Evolutionary conservation across 2,329 filamentous ascomycete species (phyloP).

Genomic region (Hypoxylon sp.): DNA sequence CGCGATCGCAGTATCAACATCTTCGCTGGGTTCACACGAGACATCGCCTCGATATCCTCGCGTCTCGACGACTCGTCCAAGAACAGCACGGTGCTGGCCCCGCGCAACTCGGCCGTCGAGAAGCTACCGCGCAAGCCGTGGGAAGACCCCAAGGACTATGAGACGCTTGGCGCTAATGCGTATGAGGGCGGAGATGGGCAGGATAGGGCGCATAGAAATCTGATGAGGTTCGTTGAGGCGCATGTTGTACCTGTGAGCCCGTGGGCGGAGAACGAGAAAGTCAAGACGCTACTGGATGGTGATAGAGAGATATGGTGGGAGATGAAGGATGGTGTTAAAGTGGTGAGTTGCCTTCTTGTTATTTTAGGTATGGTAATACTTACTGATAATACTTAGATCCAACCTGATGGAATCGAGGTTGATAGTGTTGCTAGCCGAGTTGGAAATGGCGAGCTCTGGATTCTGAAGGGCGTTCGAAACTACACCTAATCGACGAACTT

Average conservation of each 20-base stretch:
- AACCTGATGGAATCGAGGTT: conserved; percentile 85
- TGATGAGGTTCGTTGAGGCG: conserved; percentile 85
- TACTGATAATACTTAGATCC: conserved; percentile 66
- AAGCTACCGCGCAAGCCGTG: conserved; percentile 86
- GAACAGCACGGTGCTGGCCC: conserved; percentile 89
- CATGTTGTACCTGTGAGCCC: conserved; percentile 83
- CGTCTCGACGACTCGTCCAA: conserved; percentile 75
- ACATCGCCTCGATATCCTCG: conserved; percentile 75
- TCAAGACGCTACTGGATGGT: conserved; percentile 74
- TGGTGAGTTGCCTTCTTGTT: conserved; percentile 64
- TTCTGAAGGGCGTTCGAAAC: conserved; percentile 68
- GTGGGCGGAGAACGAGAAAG: conserved; percentile 77
- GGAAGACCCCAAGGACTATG: conserved; percentile 82
- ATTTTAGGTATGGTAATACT: conserved; percentile 20
- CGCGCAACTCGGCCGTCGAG: conserved; percentile 85
- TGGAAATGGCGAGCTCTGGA: conserved; percentile 91
- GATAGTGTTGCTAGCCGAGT: conserved; percentile 80
- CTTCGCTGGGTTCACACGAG: conserved; percentile 84
- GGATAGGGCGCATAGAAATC: conserved; percentile 80
- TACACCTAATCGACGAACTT: conserved; percentile 52
- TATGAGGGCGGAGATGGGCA: conserved; percentile 83
- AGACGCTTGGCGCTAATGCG: conserved; percentile 73
- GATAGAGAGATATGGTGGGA: conserved; percentile 86
- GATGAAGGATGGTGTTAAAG: conserved; percentile 73
- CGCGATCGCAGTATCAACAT: conserved; percentile 83